Evolutionary conservation across 371 early-diverging fungal genomes (phyloP).

Genomic region (Parasitella parasitica): DNA sequence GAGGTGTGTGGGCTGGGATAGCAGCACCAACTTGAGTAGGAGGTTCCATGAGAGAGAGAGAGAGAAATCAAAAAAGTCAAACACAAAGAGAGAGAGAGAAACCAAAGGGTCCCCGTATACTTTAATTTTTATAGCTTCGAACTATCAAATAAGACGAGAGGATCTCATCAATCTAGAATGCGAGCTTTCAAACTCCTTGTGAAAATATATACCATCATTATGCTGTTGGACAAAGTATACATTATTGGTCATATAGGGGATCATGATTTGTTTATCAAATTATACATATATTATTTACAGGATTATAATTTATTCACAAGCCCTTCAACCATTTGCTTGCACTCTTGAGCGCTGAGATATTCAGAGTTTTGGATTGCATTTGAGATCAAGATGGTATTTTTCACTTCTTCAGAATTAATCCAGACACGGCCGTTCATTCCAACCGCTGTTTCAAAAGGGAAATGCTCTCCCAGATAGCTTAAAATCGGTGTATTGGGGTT

Average conservation of each 20-base stretch:
- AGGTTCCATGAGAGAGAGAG: conserved; percentile 19
- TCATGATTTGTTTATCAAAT: neutral
- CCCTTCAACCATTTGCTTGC: conserved; percentile 64
- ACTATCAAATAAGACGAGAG: neutral
- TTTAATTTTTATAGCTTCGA: neutral
- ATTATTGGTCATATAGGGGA: neutral
- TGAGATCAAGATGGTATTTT: conserved; percentile 62
- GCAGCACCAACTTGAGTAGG: conserved; percentile 58
- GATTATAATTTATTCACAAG: conserved; percentile 20
- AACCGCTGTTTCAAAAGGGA: conserved; percentile 87
- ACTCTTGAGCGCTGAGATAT: conserved; percentile 60
- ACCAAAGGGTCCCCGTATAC: neutral
- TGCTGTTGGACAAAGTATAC: neutral
- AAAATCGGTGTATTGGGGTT: conserved; percentile 71
- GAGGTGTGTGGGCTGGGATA: conserved; percentile 74
- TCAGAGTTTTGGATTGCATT: conserved; percentile 80
- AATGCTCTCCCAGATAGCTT: conserved; percentile 60
- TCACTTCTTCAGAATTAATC: conserved; percentile 69
- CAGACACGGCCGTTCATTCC: conserved; percentile 95
- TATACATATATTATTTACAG: too few species aligned
- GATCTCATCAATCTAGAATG: conserved; percentile 5
- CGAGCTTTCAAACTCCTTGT: neutral
- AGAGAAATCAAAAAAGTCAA: neutral
- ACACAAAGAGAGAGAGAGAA: too few species aligned
- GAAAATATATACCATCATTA: too few species aligned